Conservation (phyloP, 2,329 filamentous ascomycete genomes). For the Colletotrichum destructivum region DNA sequence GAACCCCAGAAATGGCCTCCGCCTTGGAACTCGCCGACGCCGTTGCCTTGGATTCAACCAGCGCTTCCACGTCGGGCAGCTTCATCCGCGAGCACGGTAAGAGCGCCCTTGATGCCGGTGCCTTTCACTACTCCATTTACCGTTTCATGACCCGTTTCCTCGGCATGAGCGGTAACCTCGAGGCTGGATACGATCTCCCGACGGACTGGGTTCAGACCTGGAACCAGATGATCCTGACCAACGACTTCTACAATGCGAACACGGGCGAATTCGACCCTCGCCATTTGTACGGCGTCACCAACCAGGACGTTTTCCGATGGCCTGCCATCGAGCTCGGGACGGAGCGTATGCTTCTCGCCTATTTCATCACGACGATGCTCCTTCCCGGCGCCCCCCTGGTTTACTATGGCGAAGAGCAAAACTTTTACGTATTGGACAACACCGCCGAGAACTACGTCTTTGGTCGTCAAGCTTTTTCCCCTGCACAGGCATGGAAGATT, state of each 20-base stretch:
- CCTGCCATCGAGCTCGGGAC: conserved; percentile 71
- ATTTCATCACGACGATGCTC: conserved; percentile 72
- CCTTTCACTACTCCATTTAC: conserved; percentile 57
- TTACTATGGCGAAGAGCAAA: conserved; percentile 77
- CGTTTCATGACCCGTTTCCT: conserved; percentile 51
- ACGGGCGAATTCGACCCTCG: conserved; percentile 75
- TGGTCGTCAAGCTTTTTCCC: conserved; percentile 74
- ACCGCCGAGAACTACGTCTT: conserved; percentile 77
- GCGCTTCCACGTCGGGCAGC: conserved; percentile 34
- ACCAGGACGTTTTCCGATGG: conserved; percentile 78
- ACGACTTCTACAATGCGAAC: conserved; percentile 73
- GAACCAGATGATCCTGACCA: conserved; percentile 70
- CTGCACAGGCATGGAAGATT: conserved; percentile 73
- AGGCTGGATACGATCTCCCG: conserved; percentile 51
- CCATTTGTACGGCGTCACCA: conserved; percentile 75
- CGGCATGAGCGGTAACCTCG: conserved; percentile 51
- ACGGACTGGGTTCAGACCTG: conserved; percentile 63
- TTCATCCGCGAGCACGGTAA: conserved; percentile 72
- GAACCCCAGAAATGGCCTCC: conserved; percentile 54
- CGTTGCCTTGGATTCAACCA: conserved; percentile 41
- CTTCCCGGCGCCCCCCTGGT: conserved; percentile 74
- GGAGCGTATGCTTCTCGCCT: conserved; percentile 69
- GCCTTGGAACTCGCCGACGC: conserved; percentile 40
- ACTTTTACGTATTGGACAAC: conserved; percentile 75
- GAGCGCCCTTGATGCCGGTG: conserved; percentile 61